A percentile compares a stretch with the other conserved stretches of the same genome.
These are phyloP conservation scores for Aureobasidium vineae DNA, from an alignment of 2,329 filamentous ascomycete genomes.

Conservation along the genomic window DNA sequence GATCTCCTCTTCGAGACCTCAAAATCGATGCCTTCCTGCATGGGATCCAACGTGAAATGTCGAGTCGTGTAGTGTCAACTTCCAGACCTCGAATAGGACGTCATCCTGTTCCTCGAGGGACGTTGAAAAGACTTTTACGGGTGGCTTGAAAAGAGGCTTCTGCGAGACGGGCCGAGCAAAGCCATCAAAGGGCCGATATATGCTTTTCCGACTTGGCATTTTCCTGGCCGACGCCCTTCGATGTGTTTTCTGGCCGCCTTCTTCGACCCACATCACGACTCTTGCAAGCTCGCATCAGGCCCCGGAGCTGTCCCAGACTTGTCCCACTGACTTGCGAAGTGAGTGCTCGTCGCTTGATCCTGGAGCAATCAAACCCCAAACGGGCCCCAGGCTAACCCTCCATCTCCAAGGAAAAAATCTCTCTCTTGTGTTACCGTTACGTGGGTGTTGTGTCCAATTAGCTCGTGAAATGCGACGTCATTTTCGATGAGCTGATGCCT, in stretches of 20 bases:
- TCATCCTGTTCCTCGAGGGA: not conserved
- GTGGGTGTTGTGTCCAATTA: not conserved
- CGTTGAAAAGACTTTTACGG: conserved; percentile 23
- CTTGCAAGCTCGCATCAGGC: conserved; percentile 13
- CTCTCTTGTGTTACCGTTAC: conserved; percentile 17
- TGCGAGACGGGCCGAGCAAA: conserved; percentile 24
- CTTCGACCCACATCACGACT: conserved; percentile 16
- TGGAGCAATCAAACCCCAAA: conserved; percentile 25
- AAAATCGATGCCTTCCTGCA: not conserved
- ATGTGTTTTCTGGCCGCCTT: conserved; percentile 23
- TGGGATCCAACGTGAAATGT: not conserved
- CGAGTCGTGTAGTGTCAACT: conserved; percentile 1
- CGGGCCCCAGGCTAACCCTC: conserved; percentile 21
- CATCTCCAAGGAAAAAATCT: conserved; percentile 18
- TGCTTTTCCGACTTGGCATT: conserved; percentile 7
- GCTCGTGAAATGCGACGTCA: conserved; percentile 14
- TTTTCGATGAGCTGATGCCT: conserved; percentile 1
- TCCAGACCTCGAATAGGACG: conserved; percentile 6
- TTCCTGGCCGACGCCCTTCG: conserved; percentile 16
- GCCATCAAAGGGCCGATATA: conserved; percentile 25
- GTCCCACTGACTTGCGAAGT: conserved; percentile 13
- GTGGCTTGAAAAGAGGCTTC: conserved; percentile 17
- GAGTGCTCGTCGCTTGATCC: conserved; percentile 6
- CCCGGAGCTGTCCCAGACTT: conserved; percentile 19
- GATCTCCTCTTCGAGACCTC: not conserved